phyloP scores from a whole-genome alignment of 768 basidiomycete species.

The Mycena galopus region DNA sequence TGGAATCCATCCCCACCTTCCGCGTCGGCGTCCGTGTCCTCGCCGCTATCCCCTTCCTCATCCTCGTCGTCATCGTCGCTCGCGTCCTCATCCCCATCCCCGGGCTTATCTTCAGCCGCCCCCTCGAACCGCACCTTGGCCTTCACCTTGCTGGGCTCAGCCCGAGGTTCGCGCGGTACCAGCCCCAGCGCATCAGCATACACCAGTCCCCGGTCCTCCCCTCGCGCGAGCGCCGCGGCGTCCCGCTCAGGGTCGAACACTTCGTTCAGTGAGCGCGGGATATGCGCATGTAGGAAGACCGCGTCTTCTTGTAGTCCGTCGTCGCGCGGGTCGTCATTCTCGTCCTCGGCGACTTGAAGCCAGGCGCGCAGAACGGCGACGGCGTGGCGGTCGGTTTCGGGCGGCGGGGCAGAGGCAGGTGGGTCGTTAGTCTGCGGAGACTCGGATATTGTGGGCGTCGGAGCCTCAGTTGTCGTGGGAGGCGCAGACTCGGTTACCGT shows the following conservation, averaged over 20 bases:
- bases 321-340: constrained; percentile 30
- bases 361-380: constrained; percentile 38
- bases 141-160: background rate
- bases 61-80: constrained; percentile 43
- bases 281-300: constrained; percentile 92
- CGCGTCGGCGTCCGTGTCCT: constrained; percentile 50
- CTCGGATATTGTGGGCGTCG: background rate
- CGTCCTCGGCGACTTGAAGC: constrained; percentile 26
- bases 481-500: background rate
- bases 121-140: background rate
- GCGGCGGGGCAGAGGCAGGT: background rate
- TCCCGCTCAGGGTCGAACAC: constrained; percentile 97
- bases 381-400: constrained; percentile 12
- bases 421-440: constrained; percentile 34
- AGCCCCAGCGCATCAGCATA: constrained; percentile 91
- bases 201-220: constrained; percentile 81
- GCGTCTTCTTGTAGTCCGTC: constrained; percentile 79
- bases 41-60: constrained; percentile 34
- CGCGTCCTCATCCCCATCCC: constrained; percentile 27
- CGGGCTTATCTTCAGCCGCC: background rate
- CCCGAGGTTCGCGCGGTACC: constrained; percentile 47
- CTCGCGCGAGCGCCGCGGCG: constrained; percentile 77
- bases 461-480: no score
- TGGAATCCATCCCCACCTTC: constrained; percentile 55
- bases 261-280: constrained; percentile 92